Evolutionary conservation across 345 rosid species (phyloP), one percentile per base, ranked within the genome.

Genomic region (Syzygium aqueum): DNA sequence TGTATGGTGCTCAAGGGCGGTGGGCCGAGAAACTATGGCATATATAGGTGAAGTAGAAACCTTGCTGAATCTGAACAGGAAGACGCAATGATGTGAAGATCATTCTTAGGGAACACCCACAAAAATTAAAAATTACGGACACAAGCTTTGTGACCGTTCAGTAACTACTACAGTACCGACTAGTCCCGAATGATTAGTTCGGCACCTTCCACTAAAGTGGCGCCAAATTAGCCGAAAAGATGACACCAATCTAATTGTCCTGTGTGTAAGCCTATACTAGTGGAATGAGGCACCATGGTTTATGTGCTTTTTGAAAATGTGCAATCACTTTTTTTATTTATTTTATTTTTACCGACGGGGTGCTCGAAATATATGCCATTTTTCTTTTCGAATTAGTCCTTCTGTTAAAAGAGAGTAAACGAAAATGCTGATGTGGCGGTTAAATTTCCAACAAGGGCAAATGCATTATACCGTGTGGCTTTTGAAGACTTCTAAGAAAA

Each of bases 31-130:
- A 85, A 86, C 25, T 52, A 51, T 8, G 52, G 82, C 52, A 30
- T 77, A 49, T 23, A 51, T 53, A 27, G 33, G 22, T 13, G 88
- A 88, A 91, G 86, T 88, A 85, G 63, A 89, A 87, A 51, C 88
- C 90, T 73, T 61, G 46, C 53, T 56, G 87, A 52, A 19, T 19
- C 82, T 73, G 82, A 73, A 73, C 82, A 73, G n/a, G 82, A 9
- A 37, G 49, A 37, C 21, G 49, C 82, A 73, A 73, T 73, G 82
- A 73, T 73, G 10, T 8, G 49, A 40, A 40, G 49, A 73, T 37
- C 82, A 22, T 73, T 22, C 21, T 21, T 37, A 37, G 25, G 8
- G 82, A 37, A 40, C 9, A 21, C 49, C 25, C 80, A 73, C 80
- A 33, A 67, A 67, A 67, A 16, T 17, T 16, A 17, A 67, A 46